Conservation (phyloP, 1,139 yeast species). For the Hansenula sp. region DNA sequence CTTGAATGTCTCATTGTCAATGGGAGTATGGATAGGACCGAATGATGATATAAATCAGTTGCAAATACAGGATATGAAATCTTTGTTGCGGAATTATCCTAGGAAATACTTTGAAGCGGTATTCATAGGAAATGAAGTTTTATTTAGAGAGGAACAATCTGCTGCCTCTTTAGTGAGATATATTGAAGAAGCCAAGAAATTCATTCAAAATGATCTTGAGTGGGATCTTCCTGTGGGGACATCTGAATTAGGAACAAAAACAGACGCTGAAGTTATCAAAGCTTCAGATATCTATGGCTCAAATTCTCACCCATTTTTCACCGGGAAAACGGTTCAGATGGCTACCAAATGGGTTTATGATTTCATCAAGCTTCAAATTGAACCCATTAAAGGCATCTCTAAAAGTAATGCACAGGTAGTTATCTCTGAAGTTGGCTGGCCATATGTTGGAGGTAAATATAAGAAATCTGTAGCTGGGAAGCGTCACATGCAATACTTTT, state of each 20-base stretch:
- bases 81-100: slow-evolving; percentile 42
- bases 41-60: slow-evolving; percentile 36
- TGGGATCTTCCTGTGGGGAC: slow-evolving; percentile 44
- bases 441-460: slow-evolving; percentile 54
- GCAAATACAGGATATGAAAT: slow-evolving; percentile 43
- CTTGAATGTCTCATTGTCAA: slow-evolving; percentile 51
- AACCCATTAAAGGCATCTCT: slow-evolving; percentile 24
- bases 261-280: slow-evolving; percentile 28
- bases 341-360: slow-evolving; percentile 55
- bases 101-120: slow-evolving; percentile 45
- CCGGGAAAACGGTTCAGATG: slow-evolving; percentile 47
- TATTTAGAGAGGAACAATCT: slow-evolving; percentile 49
- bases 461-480: slow-evolving; percentile 44
- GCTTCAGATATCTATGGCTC: slow-evolving; percentile 57
- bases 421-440: slow-evolving; percentile 73
- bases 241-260: slow-evolving; percentile 45
- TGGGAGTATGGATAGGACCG: slow-evolving; percentile 63
- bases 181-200: slow-evolving; percentile 39
- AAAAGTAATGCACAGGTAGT: slow-evolving; percentile 31
- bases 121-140: slow-evolving; percentile 60
- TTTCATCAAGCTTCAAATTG: slow-evolving; percentile 41
- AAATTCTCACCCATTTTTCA: slow-evolving; percentile 67
- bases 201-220: slow-evolving; percentile 37
- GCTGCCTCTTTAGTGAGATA: slow-evolving; percentile 35
- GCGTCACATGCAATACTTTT: slow-evolving; percentile 41